Base-by-base conservation (phyloP, 2,329 filamentous ascomycete genomes). In the Colletotrichum echinochloae region DNA sequence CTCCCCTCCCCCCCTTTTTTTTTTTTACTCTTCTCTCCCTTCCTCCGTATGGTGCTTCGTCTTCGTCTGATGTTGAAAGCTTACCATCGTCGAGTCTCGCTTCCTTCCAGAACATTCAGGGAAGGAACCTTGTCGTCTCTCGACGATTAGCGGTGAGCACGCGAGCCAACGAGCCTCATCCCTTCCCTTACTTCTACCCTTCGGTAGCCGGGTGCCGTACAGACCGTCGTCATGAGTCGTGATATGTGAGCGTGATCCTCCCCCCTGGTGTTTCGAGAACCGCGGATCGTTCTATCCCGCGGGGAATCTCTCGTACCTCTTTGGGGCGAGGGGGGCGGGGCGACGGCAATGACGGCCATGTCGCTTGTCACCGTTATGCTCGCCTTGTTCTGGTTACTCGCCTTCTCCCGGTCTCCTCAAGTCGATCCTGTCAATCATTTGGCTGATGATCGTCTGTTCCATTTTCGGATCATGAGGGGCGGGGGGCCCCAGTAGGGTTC, bases 191-290 rank as follows among this genome's bases (percentile, higher is more conserved):
- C 41, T 9, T 33, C 28, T 44, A 33, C 18, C 35, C 59, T 18
- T 48, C 30, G 59, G 30, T 51, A 33, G n/a, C 35, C 59, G 30
- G 16, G 44, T 20, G 52, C 54, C 49, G 30, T 44, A n/a, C 35
- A n/a, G 54, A 5, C 41, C 26, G 35, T 26, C 12, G 33, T 39
- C 48, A 35, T 37, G 60, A 63, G 60, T 60, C 56, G 44, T 28
- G 56, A 5, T 11, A 16, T 30, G 56, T n/a, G 39, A 60, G 56
- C 39, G 56, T 60, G 56, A 60, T 26, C 56, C 20, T 4, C 11
- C 11, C 33, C n/a, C 30, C 33, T 54, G 51, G 51, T 44, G 66
- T 70, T 70, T 70, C 66, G 56, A 60, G 62, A 60, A 56, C 66
- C 55, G 66, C 62, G 49, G 23, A 60, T 70, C 39, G 60, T 55